Percentiles rank a stretch among this genome's conserved stretches.
phyloP scores from a whole-genome alignment of 345 rosid species.

The Turritis glabra region DNA sequence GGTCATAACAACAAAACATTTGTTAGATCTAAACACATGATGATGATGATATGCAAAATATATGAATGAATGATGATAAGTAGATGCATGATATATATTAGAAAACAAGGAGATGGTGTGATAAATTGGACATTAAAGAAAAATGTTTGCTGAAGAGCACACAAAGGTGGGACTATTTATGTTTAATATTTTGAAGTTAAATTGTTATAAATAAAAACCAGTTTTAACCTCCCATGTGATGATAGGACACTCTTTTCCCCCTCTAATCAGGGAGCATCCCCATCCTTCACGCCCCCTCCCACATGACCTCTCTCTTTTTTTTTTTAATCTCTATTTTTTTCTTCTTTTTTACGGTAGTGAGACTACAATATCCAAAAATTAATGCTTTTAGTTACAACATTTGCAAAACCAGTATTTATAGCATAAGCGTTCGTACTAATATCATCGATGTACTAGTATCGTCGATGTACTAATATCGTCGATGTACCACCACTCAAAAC shows the following conservation, averaged over 20 bases:
- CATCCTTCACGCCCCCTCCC: slow-evolving; percentile 37
- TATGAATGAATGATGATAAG: slow-evolving; percentile 12
- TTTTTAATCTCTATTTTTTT: not conserved
- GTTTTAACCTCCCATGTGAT: slow-evolving; percentile 40
- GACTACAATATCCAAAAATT: too few relatives aligned
- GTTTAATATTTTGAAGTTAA: slow-evolving; percentile 24
- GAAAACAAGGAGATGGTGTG: slow-evolving; percentile 38
- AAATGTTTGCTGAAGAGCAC: slow-evolving; percentile 33
- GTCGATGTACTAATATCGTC: not conserved
- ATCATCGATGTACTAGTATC: not conserved
- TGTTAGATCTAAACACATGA: not conserved
- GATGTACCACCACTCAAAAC: not conserved
- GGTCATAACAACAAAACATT: not conserved
- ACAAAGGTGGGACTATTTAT: slow-evolving; percentile 40
- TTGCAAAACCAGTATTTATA: not conserved
- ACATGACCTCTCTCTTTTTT: slow-evolving; percentile 14
- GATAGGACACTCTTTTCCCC: slow-evolving; percentile 34
- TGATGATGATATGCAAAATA: not conserved
- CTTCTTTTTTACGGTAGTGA: not conserved
- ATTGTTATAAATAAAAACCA: slow-evolving; percentile 25
- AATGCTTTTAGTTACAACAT: not conserved
- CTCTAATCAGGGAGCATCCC: slow-evolving; percentile 40
- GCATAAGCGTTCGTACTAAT: not conserved
- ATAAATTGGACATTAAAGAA: slow-evolving; percentile 37
- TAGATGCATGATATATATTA: slow-evolving; percentile 28